Evolutionary conservation across 257 asterid species (phyloP), one percentile per base, ranked within the genome.

Genomic region (Fraxinus pennsylvanica): DNA sequence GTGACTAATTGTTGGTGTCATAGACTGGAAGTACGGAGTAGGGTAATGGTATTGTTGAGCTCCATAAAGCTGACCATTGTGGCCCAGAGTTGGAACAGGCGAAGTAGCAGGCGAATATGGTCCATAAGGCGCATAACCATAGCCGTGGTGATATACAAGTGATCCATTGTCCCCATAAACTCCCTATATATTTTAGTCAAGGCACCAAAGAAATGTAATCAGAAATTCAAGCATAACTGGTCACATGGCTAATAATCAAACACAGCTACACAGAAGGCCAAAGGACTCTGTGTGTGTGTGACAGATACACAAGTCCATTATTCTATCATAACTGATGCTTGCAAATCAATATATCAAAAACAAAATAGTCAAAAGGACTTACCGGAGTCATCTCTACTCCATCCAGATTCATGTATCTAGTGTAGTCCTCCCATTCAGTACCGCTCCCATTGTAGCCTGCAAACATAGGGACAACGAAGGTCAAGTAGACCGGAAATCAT

Each of bases 11-110:
- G 88, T 82, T 36, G 91, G 89, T 50, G 89, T 33, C 81, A 79
- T 2, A 5, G 97, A 83, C 84, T 86, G 97, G 81, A 85, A 88
- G 85, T 87, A 87, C 2, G 94, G 88, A 21, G 85, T 43, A 1
- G 92, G 94, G 78, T 91, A 91, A 71, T 90, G 95, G 50, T 91
- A 91, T 50, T 86, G 92, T 81, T 91, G 97, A 17, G 93, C 86
- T 30, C 97, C 92, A 81, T 91, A 91, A 17, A 89, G 52, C 80
- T 88, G 92, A 27, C 90, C 89, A 82, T 91, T 95, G 65, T 87
- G 93, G 71, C 91, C 97, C 75, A 88, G 21, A 0, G 91, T 84
- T 22, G 92, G 92, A 30, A 85, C 90, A 15, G 93, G 89, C 6
- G 91, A 80, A 59, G 88, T 80, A 70, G 93, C 96, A 35, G 93